Evolutionary conservation across 257 asterid genomes (phyloP).

Genomic region (Lycium barbarum): DNA sequence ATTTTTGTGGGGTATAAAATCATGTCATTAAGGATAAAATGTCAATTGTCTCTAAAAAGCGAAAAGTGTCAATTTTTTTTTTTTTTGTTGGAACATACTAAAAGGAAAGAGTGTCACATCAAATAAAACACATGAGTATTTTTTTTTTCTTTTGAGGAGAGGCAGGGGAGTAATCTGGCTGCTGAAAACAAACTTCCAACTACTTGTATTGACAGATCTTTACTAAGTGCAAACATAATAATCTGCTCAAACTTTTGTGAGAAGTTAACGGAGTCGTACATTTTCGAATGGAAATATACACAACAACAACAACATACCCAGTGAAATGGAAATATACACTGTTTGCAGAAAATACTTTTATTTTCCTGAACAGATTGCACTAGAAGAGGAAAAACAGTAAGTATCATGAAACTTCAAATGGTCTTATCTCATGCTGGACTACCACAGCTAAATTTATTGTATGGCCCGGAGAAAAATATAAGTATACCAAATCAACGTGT

Average conservation of each 20-base stretch:
- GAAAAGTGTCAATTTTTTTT: not conserved
- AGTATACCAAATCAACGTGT: not conserved
- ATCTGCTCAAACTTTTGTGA: not conserved
- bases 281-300: no score
- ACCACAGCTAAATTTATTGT: not conserved
- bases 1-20: not conserved
- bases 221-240: not conserved
- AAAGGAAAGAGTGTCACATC: not conserved
- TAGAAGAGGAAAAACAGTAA: slow-evolving; percentile 2
- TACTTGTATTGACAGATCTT: not conserved
- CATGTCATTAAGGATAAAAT: not conserved
- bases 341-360: not conserved
- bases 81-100: no score
- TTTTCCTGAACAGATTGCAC: not conserved
- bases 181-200: not conserved
- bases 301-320: no score
- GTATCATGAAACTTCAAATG: not conserved
- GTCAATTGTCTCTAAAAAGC: not conserved
- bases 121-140: not conserved
- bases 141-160: not conserved
- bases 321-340: not conserved
- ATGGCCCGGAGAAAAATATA: not conserved
- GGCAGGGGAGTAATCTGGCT: not conserved
- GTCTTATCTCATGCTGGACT: not conserved
- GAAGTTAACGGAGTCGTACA: not conserved